Evolutionary conservation across 2,329 filamentous ascomycete species (phyloP).

Genomic region (Fusarium citri): DNA sequence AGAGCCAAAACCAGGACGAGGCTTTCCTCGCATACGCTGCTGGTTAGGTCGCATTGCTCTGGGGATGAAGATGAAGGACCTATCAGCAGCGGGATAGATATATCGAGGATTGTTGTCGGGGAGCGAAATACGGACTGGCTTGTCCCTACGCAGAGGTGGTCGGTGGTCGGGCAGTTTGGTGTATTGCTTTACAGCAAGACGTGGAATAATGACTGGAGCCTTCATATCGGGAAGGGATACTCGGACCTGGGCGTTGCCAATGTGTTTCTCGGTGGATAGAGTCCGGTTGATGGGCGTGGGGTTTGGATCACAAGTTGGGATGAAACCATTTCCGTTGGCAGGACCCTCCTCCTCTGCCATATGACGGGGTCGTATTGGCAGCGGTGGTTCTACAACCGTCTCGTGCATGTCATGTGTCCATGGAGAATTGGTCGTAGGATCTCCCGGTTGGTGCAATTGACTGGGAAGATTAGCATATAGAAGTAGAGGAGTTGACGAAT

Average conservation of each 20-base stretch:
- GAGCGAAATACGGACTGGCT: constrained; percentile 93
- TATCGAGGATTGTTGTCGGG: constrained; percentile 84
- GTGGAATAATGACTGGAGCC: constrained; percentile 75
- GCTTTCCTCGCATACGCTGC: constrained; percentile 77
- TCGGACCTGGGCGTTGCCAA: constrained; percentile 87
- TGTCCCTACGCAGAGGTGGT: constrained; percentile 92
- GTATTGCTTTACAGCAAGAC: constrained; percentile 87
- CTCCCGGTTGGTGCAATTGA: constrained; percentile 59
- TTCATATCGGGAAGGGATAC: constrained; percentile 83
- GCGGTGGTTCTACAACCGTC: constrained; percentile 62
- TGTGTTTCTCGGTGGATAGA: constrained; percentile 84
- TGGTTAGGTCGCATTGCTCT: constrained; percentile 93
- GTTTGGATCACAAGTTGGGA: constrained; percentile 69
- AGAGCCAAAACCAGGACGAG: constrained; percentile 76
- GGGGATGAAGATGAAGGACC: constrained; percentile 98
- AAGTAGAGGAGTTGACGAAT: constrained; percentile 1
- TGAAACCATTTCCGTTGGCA: constrained; percentile 65
- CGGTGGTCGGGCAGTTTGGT: constrained; percentile 95
- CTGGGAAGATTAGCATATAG: constrained; percentile 48
- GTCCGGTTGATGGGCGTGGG: constrained; percentile 76
- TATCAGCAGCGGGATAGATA: constrained; percentile 88
- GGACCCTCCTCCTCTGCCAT: constrained; percentile 60
- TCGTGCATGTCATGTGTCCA: constrained; percentile 98
- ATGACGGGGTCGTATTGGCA: constrained; percentile 57
- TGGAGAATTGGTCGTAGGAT: constrained; percentile 76